Percentiles rank a stretch among this genome's conserved stretches.
Conservation (phyloP, 1,139 yeast species). For the Lodderomyces theae region DNA sequence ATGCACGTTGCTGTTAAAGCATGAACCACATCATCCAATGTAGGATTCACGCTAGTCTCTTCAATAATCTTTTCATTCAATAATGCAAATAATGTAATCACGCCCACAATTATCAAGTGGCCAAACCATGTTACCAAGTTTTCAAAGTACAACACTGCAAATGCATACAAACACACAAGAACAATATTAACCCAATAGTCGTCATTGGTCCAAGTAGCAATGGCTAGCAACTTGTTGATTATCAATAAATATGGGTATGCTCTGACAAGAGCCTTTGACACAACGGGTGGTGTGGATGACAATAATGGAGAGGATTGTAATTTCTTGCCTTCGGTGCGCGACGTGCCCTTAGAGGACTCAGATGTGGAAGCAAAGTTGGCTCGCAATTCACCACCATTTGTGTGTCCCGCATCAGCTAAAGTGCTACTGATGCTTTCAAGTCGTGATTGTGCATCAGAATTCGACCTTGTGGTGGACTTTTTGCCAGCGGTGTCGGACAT, state of each 20-base stretch:
- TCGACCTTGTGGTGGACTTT: constrained; percentile 3
- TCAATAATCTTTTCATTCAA: constrained; percentile 48
- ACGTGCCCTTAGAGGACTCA: constrained; percentile 3
- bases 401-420: background rate
- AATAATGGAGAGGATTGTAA: constrained; percentile 64
- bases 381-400: constrained; percentile 10
- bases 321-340: constrained; percentile 16
- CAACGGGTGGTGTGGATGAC: constrained; percentile 86
- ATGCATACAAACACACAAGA: constrained; percentile 53
- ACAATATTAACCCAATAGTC: constrained; percentile 77
- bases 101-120: constrained; percentile 68
- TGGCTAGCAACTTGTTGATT: constrained; percentile 63
- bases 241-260: constrained; percentile 82
- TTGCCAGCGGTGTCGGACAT: background rate
- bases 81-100: constrained; percentile 64
- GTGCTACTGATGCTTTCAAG: background rate
- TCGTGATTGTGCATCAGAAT: constrained; percentile 5
- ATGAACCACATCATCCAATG: constrained; percentile 86
- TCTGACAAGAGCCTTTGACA: constrained; percentile 75
- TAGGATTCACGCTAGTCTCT: constrained; percentile 67
- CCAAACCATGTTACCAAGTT: constrained; percentile 72
- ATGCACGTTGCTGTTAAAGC: constrained; percentile 72
- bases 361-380: constrained; percentile 14
- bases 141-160: constrained; percentile 72
- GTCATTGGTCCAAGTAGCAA: constrained; percentile 89